Conservation (phyloP, 495 filamentous ascomycete genomes). For the Penicillium flavigenum region DNA sequence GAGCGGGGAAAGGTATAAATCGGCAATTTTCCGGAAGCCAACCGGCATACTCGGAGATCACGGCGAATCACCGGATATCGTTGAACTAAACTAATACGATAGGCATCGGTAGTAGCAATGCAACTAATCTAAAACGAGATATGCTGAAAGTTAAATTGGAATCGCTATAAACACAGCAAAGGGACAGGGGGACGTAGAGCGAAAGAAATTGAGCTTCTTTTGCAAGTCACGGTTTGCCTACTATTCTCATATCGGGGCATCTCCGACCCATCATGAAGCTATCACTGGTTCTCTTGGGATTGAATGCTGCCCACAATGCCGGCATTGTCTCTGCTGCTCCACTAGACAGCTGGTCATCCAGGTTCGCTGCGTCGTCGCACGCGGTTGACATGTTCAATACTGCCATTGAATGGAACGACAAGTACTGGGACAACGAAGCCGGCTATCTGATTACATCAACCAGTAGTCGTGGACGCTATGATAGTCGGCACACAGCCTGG, state of each 20-base stretch:
- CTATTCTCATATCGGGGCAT: not conserved
- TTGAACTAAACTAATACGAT: not conserved
- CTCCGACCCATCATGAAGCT: conserved; percentile 1
- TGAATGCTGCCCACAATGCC: not conserved
- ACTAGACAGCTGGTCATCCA: conserved; percentile 3
- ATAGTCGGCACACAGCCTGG: conserved; percentile 39
- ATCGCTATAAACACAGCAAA: not conserved
- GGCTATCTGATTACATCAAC: conserved; percentile 20
- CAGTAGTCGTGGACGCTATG: conserved; percentile 22
- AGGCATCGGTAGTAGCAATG: too few species aligned
- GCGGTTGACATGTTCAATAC: conserved; percentile 24
- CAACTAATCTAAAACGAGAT: too few species aligned
- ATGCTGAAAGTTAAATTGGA: not conserved
- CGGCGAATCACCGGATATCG: not conserved
- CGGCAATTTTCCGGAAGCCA: not conserved
- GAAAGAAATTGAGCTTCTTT: not conserved
- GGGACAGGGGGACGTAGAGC: not conserved
- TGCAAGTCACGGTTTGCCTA: not conserved
- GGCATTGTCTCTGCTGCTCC: not conserved
- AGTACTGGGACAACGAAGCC: conserved; percentile 20
- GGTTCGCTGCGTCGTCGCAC: conserved; percentile 1
- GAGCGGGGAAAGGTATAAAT: conserved; percentile 8
- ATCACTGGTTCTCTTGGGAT: not conserved
- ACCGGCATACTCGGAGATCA: conserved; percentile 2
- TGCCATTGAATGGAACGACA: conserved; percentile 25